phyloP scores from a whole-genome alignment of 1,284 basidiomycete species.

The Mycosarcoma mackinlayi region DNA sequence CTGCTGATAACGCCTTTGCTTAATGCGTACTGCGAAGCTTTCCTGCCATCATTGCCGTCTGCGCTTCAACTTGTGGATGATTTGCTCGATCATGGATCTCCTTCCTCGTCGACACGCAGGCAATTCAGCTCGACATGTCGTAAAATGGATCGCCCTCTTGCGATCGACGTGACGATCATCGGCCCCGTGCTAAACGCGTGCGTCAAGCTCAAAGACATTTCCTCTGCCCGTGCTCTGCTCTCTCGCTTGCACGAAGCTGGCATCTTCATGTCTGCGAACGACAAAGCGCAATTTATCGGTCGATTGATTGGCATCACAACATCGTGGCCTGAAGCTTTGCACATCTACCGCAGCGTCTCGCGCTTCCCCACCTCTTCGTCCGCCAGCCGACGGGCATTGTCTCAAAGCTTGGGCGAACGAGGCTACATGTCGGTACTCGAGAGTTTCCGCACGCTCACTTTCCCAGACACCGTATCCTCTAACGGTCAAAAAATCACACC shows the following conservation, averaged over 20 bases:
- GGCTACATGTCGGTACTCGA: slow-evolving; percentile 34
- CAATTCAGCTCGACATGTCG: not conserved
- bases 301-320: slow-evolving; percentile 33
- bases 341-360: slow-evolving; percentile 32
- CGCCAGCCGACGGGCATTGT: not conserved
- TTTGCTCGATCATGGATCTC: slow-evolving; percentile 16
- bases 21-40: slow-evolving; percentile 53
- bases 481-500: slow-evolving; percentile 55
- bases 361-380: slow-evolving; percentile 13
- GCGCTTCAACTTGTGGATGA: slow-evolving; percentile 47
- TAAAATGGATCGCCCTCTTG: not conserved
- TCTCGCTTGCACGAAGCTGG: slow-evolving; percentile 18
- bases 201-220: slow-evolving; percentile 37
- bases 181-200: slow-evolving; percentile 47
- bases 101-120: slow-evolving; percentile 6
- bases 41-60: slow-evolving; percentile 47
- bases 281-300: slow-evolving; percentile 20
- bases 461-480: slow-evolving; percentile 1
- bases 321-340: slow-evolving; percentile 40
- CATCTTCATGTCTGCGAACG: slow-evolving; percentile 14
- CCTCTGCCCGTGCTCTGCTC: slow-evolving; percentile 28
- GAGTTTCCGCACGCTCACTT: slow-evolving; percentile 16
- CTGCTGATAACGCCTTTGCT: slow-evolving; percentile 50
- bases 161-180: slow-evolving; percentile 19
- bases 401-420: slow-evolving; percentile 6